Percentiles rank a stretch among this genome's conserved stretches.
phyloP scores from a whole-genome alignment of 164 flowering plant species.

The Pachysandra terminalis region DNA sequence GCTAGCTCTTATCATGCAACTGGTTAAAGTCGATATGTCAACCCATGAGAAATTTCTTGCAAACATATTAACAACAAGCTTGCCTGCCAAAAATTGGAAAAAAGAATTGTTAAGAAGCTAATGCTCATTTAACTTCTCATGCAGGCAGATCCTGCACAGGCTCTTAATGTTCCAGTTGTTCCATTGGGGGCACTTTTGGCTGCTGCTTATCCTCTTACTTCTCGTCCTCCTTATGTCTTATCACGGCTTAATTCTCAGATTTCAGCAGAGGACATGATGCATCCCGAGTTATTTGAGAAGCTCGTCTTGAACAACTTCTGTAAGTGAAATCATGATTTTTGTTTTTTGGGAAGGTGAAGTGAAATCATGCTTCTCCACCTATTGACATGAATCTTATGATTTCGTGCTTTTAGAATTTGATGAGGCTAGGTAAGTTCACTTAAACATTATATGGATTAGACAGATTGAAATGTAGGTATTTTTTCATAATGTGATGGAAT shows the following conservation, averaged over 20 bases:
- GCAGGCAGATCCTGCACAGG: constrained; percentile 98
- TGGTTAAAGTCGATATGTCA: too few species aligned
- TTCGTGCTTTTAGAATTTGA: not conserved
- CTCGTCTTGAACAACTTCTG: constrained; percentile 91
- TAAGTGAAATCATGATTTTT: constrained; percentile 49
- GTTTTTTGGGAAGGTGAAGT: too few species aligned
- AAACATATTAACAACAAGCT: too few species aligned
- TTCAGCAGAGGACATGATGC: constrained; percentile 95
- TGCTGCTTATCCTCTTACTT: constrained; percentile 83
- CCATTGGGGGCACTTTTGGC: constrained; percentile 81
- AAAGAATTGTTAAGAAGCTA: too few species aligned
- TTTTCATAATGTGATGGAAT: too few species aligned
- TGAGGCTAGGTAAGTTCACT: not conserved
- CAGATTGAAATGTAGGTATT: too few species aligned
- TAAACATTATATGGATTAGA: too few species aligned
- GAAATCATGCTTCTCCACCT: not conserved
- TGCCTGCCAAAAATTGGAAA: too few species aligned
- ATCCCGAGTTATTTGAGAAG: constrained; percentile 80
- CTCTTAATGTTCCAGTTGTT: constrained; percentile 87
- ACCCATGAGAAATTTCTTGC: too few species aligned
- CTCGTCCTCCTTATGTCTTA: constrained; percentile 79
- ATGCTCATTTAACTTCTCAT: constrained; percentile 10
- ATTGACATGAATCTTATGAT: not conserved
- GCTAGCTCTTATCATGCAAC: too few species aligned
- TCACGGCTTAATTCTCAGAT: constrained; percentile 82